Evolutionary conservation across 148 eudicot genomes (phyloP), one percentile per base, ranked within the genome.

Genomic region (Rheum nobile): DNA sequence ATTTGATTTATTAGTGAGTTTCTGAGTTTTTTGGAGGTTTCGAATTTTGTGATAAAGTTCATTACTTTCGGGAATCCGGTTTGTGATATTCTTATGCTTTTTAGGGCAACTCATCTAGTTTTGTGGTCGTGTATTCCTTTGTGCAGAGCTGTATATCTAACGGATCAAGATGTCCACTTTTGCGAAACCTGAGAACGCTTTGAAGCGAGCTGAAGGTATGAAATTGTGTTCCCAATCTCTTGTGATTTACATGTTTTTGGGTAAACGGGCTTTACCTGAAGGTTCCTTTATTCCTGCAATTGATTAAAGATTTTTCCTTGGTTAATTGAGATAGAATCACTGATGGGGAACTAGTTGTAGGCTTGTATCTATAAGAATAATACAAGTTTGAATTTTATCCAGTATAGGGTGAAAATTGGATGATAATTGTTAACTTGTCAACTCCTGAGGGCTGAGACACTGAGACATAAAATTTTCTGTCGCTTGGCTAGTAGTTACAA

Each of bases 141-240:
- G 39, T 63, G 69, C 69, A 63, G 69, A 63, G 8, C 32, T 63
- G 22, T 8, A 10, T 48, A 24, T 21, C 7, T 48, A 19, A 48
- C 35, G 24, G 72, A 69, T 69, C 72, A 71, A 71, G 73, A 90
- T 90, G 96, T 81, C 96, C 67, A 86, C 84, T 22, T 88, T 83
- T 82, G 84, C 87, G 13, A 86, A 85, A 74, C 96, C 90, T 3
- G 96, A 88, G 72, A 90, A 88, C 68, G 96, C 92, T 48, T 71
- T 88, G 77, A 90, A 88, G 85, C 85, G 96, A 22, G 92, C 92
- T 35, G 96, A 88, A 86, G 96, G 96, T 86, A 46, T 28, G 41
- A 21, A 24, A 71, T 8, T 37, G 44, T 0, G 6, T 12, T 61
- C 37, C 67, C 13, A 3, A 11, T 59, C 67, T 3, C 2, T 31